These are phyloP conservation scores for Halenospora varia DNA, from an alignment of 495 filamentous ascomycete genomes.

Conservation along the genomic window DNA sequence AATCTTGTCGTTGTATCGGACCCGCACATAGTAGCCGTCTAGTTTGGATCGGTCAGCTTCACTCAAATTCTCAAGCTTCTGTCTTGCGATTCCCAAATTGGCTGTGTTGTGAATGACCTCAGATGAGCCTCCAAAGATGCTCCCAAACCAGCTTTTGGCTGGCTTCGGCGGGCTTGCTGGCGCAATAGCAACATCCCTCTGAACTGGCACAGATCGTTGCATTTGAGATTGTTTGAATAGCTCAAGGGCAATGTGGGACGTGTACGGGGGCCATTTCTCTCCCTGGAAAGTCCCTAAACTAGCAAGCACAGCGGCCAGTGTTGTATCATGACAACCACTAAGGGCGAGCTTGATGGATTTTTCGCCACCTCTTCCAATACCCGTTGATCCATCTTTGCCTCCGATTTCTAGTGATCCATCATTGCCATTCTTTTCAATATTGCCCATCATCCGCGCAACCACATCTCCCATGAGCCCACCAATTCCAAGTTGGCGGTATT, in stretches of 20 bases:
- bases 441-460: conserved; percentile 69
- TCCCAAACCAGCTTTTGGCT: conserved; percentile 40
- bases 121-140: conserved; percentile 35
- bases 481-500: conserved; percentile 85
- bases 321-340: conserved; percentile 93
- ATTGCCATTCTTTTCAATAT: conserved; percentile 56
- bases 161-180: conserved; percentile 8
- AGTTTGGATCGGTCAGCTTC: conserved; percentile 47
- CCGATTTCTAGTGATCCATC: conserved; percentile 50
- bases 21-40: conserved; percentile 81
- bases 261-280: conserved; percentile 84
- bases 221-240: conserved; percentile 59
- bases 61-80: conserved; percentile 42
- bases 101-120: conserved; percentile 9
- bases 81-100: conserved; percentile 45
- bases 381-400: conserved; percentile 32
- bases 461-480: conserved; percentile 81
- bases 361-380: conserved; percentile 38
- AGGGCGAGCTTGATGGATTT: conserved; percentile 65
- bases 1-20: conserved; percentile 85
- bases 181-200: neutral
- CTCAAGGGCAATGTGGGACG: conserved; percentile 86
- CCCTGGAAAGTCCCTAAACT: conserved; percentile 74
- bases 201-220: neutral
- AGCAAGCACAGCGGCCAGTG: conserved; percentile 72